Evolutionary conservation across 441 rosid species (phyloP).

Genomic region (Manihot esculenta): DNA sequence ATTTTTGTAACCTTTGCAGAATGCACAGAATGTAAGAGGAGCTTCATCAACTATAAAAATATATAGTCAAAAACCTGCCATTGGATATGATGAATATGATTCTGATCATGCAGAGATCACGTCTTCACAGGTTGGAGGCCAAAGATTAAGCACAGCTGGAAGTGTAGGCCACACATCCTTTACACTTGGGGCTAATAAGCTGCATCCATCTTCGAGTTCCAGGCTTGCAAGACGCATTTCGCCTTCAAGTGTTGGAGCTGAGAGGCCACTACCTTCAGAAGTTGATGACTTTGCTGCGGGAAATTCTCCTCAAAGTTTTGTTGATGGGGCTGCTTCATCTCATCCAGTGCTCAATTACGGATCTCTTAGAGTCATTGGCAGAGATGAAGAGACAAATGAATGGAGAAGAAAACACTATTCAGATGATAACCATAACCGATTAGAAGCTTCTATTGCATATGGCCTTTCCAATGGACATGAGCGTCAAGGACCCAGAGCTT

Average conservation of each 20-base stretch:
- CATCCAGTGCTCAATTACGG: constrained; percentile 54
- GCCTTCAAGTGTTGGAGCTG: constrained; percentile 42
- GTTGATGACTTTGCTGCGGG: constrained; percentile 48
- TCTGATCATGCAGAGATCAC: constrained; percentile 49
- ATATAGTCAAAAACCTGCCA: constrained; percentile 41
- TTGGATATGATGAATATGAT: constrained; percentile 53
- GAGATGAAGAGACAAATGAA: constrained; percentile 56
- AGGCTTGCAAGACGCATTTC: constrained; percentile 41
- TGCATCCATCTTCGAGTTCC: constrained; percentile 39
- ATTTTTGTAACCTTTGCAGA: constrained; percentile 30
- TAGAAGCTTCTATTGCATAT: constrained; percentile 37
- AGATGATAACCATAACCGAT: constrained; percentile 39
- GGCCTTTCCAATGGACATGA: constrained; percentile 53
- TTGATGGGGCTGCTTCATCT: constrained; percentile 63
- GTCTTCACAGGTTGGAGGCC: constrained; percentile 47
- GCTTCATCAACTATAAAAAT: constrained; percentile 38
- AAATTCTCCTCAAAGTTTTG: constrained; percentile 59
- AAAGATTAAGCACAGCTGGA: constrained; percentile 47
- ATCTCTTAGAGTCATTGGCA: constrained; percentile 41
- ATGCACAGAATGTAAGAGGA: constrained; percentile 45
- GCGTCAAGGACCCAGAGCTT: constrained; percentile 73
- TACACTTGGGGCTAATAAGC: constrained; percentile 48
- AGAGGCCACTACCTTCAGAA: constrained; percentile 41
- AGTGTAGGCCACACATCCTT: constrained; percentile 43
- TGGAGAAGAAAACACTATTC: constrained; percentile 53